Base-by-base conservation (phyloP, 345 rosid genomes). In the Citrus sp. region DNA sequence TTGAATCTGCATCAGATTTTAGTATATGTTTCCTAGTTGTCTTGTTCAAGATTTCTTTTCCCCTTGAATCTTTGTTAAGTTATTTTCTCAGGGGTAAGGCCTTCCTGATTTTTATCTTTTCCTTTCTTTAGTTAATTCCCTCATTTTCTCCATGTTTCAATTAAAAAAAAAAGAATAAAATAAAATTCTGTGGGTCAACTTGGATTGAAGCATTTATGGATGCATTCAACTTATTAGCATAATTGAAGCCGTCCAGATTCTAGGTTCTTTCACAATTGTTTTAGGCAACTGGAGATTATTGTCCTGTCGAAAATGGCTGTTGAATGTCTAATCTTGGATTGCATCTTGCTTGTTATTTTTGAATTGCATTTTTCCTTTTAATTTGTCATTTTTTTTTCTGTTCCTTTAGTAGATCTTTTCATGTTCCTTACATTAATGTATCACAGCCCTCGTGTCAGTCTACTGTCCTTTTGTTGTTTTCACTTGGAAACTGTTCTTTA, bases 11-110 rank as follows among this genome's bases (percentile, higher is more conserved):
- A 18, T 54, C 22, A 5, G 56, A 54, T 18, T 54, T 54, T 54
- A 54, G 21, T 54, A 14, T 54, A 14, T 54, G 22, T 54, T 51
- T 54, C 56, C 7, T 5, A 54, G 22, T 54, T 18, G 22, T 18
- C 58, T 54, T 54, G 22, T 54, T 54, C 19, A 16, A 54, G 6
- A 54, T 16, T 54, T 34, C 10, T 37, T 37, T 55, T 78, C 38
- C n/a, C 42, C 28, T 32, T 73, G 7, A 27, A 54, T 19, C n/a
- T 81, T 22, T 35, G 76, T n/a, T 59, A 75, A 66, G 46, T 78
- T 69, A 51, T 51, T 51, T 49, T 51, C 19, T 51, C 21, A 13
- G 56, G 21, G 56, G 5, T 51, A 51, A 51, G 22, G 56, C 56
- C 56, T 16, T 4, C 22, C 56, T 51, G 56, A 51, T 16, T 51